Evolutionary conservation across 106 monocot genomes (phyloP).

Genomic region (Apostasia ramifera): DNA sequence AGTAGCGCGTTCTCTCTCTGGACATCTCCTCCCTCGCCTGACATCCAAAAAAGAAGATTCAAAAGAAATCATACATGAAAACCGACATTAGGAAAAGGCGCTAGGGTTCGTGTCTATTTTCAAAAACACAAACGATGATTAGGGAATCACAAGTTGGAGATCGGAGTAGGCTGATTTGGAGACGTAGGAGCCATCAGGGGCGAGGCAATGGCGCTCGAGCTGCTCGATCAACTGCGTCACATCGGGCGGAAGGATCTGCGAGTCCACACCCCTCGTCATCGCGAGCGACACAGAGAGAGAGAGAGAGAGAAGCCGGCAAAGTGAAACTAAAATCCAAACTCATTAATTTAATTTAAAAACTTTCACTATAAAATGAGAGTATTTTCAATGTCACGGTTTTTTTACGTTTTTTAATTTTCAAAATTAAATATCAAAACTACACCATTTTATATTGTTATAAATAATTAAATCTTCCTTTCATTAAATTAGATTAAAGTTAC

Average conservation of each 20-base stretch:
- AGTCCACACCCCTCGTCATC: slow-evolving; percentile 59
- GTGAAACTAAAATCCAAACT: no score
- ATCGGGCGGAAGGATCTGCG: slow-evolving; percentile 49
- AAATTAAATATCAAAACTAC: no score
- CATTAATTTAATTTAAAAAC: no score
- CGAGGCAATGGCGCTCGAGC: slow-evolving; percentile 90
- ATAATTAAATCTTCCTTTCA: no score
- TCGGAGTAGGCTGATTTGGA: slow-evolving; percentile 77
- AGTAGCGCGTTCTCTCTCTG: slow-evolving; percentile 60
- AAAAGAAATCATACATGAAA: neutral
- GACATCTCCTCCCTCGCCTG: slow-evolving; percentile 95
- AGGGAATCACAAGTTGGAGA: slow-evolving; percentile 51
- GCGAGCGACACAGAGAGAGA: no score
- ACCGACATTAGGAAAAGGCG: neutral
- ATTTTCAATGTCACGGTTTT: no score
- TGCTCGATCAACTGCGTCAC: slow-evolving; percentile 78
- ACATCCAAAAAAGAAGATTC: neutral
- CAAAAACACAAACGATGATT: neutral
- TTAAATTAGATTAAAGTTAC: no score
- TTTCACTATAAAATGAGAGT: no score
- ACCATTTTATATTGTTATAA: no score
- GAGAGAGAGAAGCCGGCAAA: no score
- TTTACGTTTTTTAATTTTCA: no score
- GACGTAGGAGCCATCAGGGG: slow-evolving; percentile 75
- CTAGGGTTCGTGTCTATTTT: neutral